Evolutionary conservation across 345 rosid species (phyloP).

Genomic region (Excoecaria agallocha): DNA sequence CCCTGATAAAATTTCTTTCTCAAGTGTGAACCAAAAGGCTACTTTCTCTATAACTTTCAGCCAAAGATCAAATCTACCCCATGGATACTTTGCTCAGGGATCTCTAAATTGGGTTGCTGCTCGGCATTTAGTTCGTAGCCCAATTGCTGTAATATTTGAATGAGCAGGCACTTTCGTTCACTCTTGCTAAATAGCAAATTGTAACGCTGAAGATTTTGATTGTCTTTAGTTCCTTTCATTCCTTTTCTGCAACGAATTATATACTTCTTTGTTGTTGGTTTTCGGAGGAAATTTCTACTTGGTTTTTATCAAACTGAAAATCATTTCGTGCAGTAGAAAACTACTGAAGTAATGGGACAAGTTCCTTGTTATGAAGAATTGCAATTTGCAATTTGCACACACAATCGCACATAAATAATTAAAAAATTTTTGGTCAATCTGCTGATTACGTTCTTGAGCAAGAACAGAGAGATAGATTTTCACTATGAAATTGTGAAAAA

Average conservation of each 20-base stretch:
- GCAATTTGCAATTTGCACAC: no score
- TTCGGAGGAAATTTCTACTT: no score
- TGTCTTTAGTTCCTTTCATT: background rate
- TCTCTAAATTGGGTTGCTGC: conserved; percentile 14
- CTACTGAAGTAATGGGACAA: no score
- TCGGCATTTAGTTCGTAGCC: conserved; percentile 10
- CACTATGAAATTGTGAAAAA: no score
- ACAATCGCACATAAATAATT: no score
- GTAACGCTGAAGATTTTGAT: background rate
- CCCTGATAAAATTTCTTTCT: conserved; percentile 1
- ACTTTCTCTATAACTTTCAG: conserved; percentile 22
- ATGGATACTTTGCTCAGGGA: conserved; percentile 10
- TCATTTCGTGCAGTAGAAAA: no score
- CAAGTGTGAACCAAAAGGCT: background rate
- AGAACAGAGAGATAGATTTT: no score
- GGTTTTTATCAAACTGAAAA: no score
- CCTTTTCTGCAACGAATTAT: background rate
- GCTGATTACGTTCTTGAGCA: no score
- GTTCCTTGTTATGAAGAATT: no score
- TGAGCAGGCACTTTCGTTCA: background rate
- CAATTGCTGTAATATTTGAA: conserved; percentile 12
- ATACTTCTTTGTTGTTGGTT: no score
- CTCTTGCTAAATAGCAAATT: background rate
- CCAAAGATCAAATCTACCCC: background rate
- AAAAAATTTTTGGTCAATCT: no score